Conservation (phyloP, 148 eudicot species). For the Cornus florida region DNA sequence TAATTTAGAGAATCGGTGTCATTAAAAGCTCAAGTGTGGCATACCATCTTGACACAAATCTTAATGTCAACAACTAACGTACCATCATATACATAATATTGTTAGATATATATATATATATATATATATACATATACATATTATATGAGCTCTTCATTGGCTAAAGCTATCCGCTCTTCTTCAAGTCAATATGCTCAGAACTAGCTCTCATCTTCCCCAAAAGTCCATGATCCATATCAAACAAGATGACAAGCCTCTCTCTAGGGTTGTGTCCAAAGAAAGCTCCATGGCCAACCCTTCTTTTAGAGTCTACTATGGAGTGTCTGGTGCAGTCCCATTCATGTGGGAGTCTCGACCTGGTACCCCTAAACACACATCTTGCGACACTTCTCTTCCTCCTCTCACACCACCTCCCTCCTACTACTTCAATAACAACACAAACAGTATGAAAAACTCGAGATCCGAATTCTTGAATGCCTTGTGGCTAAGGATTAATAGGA, state of each 20-base stretch:
- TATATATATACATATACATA: too few species aligned
- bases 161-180: too few species aligned
- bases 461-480: conserved; percentile 27
- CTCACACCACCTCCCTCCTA: conserved; percentile 58
- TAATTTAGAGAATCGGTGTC: background rate
- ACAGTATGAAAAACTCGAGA: conserved; percentile 18
- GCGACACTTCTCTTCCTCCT: conserved; percentile 34
- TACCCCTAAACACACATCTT: conserved; percentile 61
- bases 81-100: too few species aligned
- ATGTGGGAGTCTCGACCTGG: conserved; percentile 86
- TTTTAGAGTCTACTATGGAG: conserved; percentile 60
- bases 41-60: conserved; percentile 19
- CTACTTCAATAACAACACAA: conserved; percentile 14
- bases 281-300: conserved; percentile 42
- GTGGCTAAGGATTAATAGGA: conserved; percentile 15
- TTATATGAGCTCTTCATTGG: too few species aligned
- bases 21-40: conserved; percentile 18
- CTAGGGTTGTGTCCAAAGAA: conserved; percentile 45
- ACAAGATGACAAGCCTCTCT: conserved; percentile 44
- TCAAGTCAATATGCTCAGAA: conserved; percentile 6
- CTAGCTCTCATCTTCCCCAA: conserved; percentile 11
- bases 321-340: conserved; percentile 61
- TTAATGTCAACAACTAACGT: background rate
- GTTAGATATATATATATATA: background rate
- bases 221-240: conserved; percentile 12